Evolutionary conservation across 768 basidiomycete genomes (phyloP).

Genomic region (Lactifluus echinatus): DNA sequence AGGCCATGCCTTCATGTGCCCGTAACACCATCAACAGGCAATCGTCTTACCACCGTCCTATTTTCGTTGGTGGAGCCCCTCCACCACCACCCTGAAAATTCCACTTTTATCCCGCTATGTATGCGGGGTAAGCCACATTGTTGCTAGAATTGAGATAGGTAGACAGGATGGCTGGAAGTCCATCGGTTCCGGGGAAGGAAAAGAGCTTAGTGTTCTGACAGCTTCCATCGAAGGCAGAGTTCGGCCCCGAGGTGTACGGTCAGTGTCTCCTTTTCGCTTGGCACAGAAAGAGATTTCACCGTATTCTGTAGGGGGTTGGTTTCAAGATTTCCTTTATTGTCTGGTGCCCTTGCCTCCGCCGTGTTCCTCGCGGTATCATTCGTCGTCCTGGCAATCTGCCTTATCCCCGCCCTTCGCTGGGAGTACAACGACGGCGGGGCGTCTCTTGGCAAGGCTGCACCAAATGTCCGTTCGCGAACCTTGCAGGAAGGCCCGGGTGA

Average conservation of each 20-base stretch:
- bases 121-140: conserved; percentile 37
- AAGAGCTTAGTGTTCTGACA: conserved; percentile 60
- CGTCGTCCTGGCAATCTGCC: conserved; percentile 26
- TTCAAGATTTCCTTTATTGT: conserved; percentile 57
- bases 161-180: conserved; percentile 65
- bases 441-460: neutral
- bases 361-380: conserved; percentile 31
- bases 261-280: conserved; percentile 17
- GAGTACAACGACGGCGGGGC: conserved; percentile 9
- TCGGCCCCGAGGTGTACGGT: conserved; percentile 65
- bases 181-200: conserved; percentile 59
- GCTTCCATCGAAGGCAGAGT: conserved; percentile 56
- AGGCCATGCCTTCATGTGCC: neutral
- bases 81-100: conserved; percentile 40
- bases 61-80: conserved; percentile 34
- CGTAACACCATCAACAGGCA: conserved; percentile 34
- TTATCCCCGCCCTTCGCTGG: conserved; percentile 28
- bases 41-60: conserved; percentile 41
- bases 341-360: conserved; percentile 35
- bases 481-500: conserved; percentile 3
- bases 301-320: conserved; percentile 47
- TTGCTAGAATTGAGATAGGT: conserved; percentile 64
- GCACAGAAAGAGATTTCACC: neutral
- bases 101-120: conserved; percentile 50
- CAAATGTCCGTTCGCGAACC: neutral